These are phyloP conservation scores for Asterionellopsis glacialis DNA, from an alignment of 108 stramenopile genomes.

Conservation along the genomic window DNA sequence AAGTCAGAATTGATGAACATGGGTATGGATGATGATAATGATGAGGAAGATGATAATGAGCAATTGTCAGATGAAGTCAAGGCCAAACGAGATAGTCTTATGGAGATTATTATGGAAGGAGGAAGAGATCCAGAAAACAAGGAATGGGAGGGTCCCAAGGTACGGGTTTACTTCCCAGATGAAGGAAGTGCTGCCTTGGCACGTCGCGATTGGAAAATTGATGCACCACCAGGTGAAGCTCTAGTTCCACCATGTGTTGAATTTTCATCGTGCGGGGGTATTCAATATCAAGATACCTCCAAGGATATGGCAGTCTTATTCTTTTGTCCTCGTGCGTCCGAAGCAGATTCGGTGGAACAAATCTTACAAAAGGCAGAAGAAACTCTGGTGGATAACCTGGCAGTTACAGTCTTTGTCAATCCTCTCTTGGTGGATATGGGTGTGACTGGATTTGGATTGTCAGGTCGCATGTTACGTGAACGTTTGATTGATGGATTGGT, in stretches of 20 bases:
- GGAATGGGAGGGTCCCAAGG: slow-evolving; percentile 38
- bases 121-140: slow-evolving; percentile 29
- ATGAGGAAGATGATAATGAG: slow-evolving; percentile 17
- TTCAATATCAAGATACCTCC: slow-evolving; percentile 47
- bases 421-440: slow-evolving; percentile 94
- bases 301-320: slow-evolving; percentile 60
- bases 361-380: slow-evolving; percentile 45
- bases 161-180: slow-evolving; percentile 88
- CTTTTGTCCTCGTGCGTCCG: slow-evolving; percentile 81
- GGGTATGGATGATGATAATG: slow-evolving; percentile 22
- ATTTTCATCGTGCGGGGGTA: slow-evolving; percentile 64
- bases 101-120: slow-evolving; percentile 40
- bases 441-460: slow-evolving; percentile 93
- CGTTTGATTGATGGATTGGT: slow-evolving; percentile 71
- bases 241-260: slow-evolving; percentile 70
- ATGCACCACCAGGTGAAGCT: slow-evolving; percentile 17
- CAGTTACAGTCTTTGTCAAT: slow-evolving; percentile 84
- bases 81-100: slow-evolving; percentile 4
- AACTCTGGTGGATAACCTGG: slow-evolving; percentile 24
- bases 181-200: slow-evolving; percentile 91
- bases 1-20: slow-evolving; percentile 51
- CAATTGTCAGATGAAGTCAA: not conserved
- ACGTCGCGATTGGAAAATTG: slow-evolving; percentile 71
- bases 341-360: slow-evolving; percentile 63
- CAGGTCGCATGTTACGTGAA: slow-evolving; percentile 83